Base-by-base conservation (phyloP, 441 rosid genomes). In the Rhodomyrtus psidioides region DNA sequence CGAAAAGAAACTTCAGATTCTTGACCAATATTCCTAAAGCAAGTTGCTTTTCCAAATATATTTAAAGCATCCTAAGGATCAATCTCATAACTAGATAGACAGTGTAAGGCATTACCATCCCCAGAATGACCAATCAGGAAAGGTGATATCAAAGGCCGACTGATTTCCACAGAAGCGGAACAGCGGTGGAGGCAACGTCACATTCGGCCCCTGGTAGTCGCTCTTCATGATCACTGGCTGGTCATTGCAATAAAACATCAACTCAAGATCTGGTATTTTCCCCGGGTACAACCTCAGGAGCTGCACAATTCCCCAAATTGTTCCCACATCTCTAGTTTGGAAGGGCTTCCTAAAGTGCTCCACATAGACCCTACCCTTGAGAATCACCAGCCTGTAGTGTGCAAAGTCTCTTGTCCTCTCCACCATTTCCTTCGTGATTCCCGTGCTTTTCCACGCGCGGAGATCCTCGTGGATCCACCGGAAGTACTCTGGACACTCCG, bases 81-180 rank as follows among this genome's bases (percentile, higher is more conserved):
- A 70, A 34, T 70, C 19, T 34, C 55, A 83, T 21, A 56, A 30
- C 70, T 6, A 83, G 44, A 42, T 30, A 12, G 24, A 12, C 46
- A 55, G 46, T 10, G 53, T 15, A 23, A 65, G 51, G 9, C 30
- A 82, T 87, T 89, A 93, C 96, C 96, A 93, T 84, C 96, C 96
- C 96, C 96, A 94, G 75, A 92, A 94, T 54, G 94, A 88, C 96
- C 95, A 93, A 86, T 94, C 96, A 26, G 94, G 96, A 82, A 94
- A 94, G 55, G 91, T 88, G 21, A 92, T 90, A 74, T 93, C 95
- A 83, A 92, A 83, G 13, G 89, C 76, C 23, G 85, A 87, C 62
- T 89, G 85, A 53, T 91, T 84, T 10, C 90, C 90, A 21, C 94
- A 93, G 82, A 92, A 94, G 76, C 90, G 91, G 74, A 94, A 93